Conservation (phyloP, 2,329 filamentous ascomycete species). For the Colletotrichum sp. region DNA sequence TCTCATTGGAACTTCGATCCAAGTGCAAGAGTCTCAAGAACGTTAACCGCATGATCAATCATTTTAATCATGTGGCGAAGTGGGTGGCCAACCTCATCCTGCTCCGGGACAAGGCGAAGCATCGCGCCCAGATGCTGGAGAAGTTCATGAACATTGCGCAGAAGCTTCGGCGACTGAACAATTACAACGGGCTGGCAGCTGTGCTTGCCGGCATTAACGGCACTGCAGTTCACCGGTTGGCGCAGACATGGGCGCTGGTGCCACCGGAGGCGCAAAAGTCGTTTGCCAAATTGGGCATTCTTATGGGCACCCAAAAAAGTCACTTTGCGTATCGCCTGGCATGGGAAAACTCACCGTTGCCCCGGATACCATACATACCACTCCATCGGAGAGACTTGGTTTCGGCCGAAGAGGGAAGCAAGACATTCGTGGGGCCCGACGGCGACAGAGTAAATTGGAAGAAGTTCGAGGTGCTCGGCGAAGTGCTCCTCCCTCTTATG, state of each 20-base stretch:
- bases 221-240: conserved; percentile 82
- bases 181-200: conserved; percentile 96
- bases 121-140: conserved; percentile 87
- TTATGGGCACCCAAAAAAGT: conserved; percentile 93
- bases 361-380: conserved; percentile 92
- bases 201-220: conserved; percentile 92
- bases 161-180: conserved; percentile 89
- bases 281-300: conserved; percentile 84
- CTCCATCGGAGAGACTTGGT: conserved; percentile 89
- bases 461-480: conserved; percentile 96
- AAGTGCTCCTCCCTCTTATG: conserved; percentile 89
- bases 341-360: conserved; percentile 92
- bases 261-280: conserved; percentile 76
- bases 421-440: conserved; percentile 79
- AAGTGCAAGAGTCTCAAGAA: conserved; percentile 80
- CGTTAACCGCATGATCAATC: conserved; percentile 91
- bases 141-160: conserved; percentile 93
- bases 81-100: conserved; percentile 87
- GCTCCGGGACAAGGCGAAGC: conserved; percentile 93
- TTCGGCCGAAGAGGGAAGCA: conserved; percentile 89
- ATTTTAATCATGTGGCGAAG: conserved; percentile 86
- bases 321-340: conserved; percentile 96
- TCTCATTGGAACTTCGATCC: conserved; percentile 73
- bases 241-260: conserved; percentile 79
- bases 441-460: conserved; percentile 91